Evolutionary conservation across 225 moss, liverwort and hornwort genomes (phyloP), one percentile per base, ranked within the genome.

Genomic region (Marchantia polymorpha): DNA sequence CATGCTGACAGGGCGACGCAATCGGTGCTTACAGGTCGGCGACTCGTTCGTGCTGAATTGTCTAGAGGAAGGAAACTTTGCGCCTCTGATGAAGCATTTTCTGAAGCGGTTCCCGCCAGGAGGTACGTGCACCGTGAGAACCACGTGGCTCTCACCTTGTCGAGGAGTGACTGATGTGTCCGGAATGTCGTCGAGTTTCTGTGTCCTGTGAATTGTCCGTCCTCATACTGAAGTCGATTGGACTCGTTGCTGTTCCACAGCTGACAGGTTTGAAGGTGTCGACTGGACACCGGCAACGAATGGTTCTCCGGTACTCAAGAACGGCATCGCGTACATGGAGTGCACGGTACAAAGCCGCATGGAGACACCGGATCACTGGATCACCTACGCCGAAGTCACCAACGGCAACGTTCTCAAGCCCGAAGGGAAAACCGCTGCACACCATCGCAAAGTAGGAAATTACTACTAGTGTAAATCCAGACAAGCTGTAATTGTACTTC

Each of bases 261-360:
- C 96, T 46, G 96, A 97, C 84, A 91, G 96, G 53, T 97, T 97
- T 80, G 92, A 93, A 85, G 96, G 96, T 73, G 88, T 97, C 4
- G 86, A 91, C 0, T 89, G 88, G 90, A 85, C 88, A 12, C 0
- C 84, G 1, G 96, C 83, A 39, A 46, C 81, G 59, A 97, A 94
- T 39, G 94, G 96, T 64, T 86, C 91, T 69, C 96, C 96, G 10
- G 82, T 97, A 70, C 81, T 97, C 74, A 82, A 83, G 1, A 87
- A 87, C 48, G 81, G 91, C 0, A 53, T 97, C 11, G 96, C 96
- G 1, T 91, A 93, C 73, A 84, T 97, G 23, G 96, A 93, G 72
- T 97, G 92, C 61, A 80, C 78, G 20, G 94, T 97, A n/a, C 91
- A 84, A 52, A 97, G 86, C 77, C 88, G 96, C 0, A 82, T 97